Conservation (phyloP, 2,329 filamentous ascomycete species). For the Penicillium sumatraense region DNA sequence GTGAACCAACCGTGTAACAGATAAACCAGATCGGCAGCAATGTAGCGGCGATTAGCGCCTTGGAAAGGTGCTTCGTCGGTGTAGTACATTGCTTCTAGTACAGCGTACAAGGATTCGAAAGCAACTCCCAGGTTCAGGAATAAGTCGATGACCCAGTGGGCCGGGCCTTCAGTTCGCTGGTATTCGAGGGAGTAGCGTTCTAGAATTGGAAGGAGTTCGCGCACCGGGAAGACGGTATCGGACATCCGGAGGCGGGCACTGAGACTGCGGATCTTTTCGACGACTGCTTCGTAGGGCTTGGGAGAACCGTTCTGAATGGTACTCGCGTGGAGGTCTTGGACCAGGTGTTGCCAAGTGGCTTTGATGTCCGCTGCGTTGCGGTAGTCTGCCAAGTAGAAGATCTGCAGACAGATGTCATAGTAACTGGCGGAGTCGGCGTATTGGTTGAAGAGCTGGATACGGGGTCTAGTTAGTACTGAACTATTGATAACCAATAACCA, state of each 20-base stretch:
- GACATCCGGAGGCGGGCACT: conserved; percentile 61
- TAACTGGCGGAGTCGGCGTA: conserved; percentile 92
- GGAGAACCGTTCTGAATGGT: conserved; percentile 50
- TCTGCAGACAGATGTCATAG: conserved; percentile 89
- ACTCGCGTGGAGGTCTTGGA: conserved; percentile 70
- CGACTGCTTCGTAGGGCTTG: conserved; percentile 54
- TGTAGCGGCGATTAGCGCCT: conserved; percentile 58
- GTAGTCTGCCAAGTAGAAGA: conserved; percentile 91
- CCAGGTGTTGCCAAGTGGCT: conserved; percentile 80
- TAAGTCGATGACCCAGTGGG: conserved; percentile 67
- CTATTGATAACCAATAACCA: conserved; percentile 27
- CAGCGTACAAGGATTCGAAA: conserved; percentile 64
- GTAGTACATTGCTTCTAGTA: conserved; percentile 70
- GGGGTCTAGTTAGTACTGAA: not conserved
- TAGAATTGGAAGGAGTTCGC: conserved; percentile 59
- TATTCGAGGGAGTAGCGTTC: conserved; percentile 58
- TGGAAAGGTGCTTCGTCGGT: conserved; percentile 68
- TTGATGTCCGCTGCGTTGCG: conserved; percentile 83
- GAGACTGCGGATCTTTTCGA: conserved; percentile 60
- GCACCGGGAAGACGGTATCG: conserved; percentile 61
- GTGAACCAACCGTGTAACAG: conserved; percentile 65
- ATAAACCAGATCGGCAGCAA: conserved; percentile 67
- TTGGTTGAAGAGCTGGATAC: conserved; percentile 78
- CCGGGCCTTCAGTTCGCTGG: conserved; percentile 52
- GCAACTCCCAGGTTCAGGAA: conserved; percentile 67